Conservation (phyloP, 805 yeast genomes). For the Saturnispora sekii region DNA sequence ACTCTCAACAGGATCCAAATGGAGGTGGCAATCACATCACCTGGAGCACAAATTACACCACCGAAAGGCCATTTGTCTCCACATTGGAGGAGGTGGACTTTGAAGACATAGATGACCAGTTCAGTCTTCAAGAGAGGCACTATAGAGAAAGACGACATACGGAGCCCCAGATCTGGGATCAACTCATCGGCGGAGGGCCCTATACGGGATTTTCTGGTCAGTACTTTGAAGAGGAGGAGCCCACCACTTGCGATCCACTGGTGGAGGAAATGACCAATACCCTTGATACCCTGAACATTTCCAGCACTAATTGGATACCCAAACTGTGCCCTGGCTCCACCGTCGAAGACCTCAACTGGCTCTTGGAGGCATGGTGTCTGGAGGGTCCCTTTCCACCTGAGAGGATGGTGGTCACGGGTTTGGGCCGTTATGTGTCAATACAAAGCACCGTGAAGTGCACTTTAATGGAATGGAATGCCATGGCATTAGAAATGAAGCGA, state of each 20-base stretch:
- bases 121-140: slow-evolving; percentile 2
- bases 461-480: slow-evolving; percentile 1
- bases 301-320: not conserved
- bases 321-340: not conserved
- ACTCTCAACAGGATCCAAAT: not conserved
- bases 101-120: not conserved
- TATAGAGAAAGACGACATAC: not conserved
- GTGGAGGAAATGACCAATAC: slow-evolving; percentile 8
- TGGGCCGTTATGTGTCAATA: not conserved
- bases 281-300: slow-evolving; percentile 7
- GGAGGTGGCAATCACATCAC: too few relatives aligned
- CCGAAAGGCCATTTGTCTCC: not conserved
- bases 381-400: slow-evolving; percentile 10
- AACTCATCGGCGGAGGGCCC: slow-evolving; percentile 6
- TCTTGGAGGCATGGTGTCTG: slow-evolving; percentile 11
- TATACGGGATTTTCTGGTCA: slow-evolving; percentile 8
- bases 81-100: not conserved
- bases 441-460: not conserved
- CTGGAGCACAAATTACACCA: too few relatives aligned
- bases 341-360: slow-evolving; percentile 4
- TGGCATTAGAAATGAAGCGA: not conserved
- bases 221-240: not conserved
- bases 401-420: not conserved
- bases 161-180: not conserved
- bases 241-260: not conserved